These are phyloP conservation scores for Mortierella polycephala DNA, from an alignment of 371 early-diverging fungal species.

Conservation along the genomic window DNA sequence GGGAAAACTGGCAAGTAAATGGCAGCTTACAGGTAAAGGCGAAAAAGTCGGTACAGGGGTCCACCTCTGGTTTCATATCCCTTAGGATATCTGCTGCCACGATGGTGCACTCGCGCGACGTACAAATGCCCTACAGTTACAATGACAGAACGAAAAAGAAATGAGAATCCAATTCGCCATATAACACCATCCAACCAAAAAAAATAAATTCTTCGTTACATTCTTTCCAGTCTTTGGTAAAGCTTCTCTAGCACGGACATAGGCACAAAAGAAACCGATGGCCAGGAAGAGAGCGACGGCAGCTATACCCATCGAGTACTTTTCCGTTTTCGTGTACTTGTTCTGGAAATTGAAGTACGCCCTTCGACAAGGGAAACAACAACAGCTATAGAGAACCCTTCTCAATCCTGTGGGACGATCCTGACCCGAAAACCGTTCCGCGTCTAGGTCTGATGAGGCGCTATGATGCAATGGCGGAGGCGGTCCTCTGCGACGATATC, in stretches of 20 bases:
- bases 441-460: constrained; percentile 36
- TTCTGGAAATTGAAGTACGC: constrained; percentile 9
- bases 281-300: constrained; percentile 28
- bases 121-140: constrained; percentile 44
- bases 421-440: constrained; percentile 45
- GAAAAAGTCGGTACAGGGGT: constrained; percentile 70
- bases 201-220: constrained; percentile 14
- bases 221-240: constrained; percentile 40
- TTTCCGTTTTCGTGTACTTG: constrained; percentile 39
- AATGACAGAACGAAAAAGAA: neutral
- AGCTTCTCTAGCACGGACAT: constrained; percentile 31
- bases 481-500: constrained; percentile 44
- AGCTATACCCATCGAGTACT: constrained; percentile 22
- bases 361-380: constrained; percentile 37
- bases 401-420: constrained; percentile 41
- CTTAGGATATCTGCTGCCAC: constrained; percentile 67
- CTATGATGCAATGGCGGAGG: constrained; percentile 20
- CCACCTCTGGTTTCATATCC: constrained; percentile 59
- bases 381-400: constrained; percentile 30
- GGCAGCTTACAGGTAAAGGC: constrained; percentile 63
- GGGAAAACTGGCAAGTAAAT: neutral
- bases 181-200: neutral
- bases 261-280: constrained; percentile 26
- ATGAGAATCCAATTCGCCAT: no score
- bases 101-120: constrained; percentile 68